Conservation (phyloP, 805 yeast genomes). For the Myxozyma melibiosi region DNA sequence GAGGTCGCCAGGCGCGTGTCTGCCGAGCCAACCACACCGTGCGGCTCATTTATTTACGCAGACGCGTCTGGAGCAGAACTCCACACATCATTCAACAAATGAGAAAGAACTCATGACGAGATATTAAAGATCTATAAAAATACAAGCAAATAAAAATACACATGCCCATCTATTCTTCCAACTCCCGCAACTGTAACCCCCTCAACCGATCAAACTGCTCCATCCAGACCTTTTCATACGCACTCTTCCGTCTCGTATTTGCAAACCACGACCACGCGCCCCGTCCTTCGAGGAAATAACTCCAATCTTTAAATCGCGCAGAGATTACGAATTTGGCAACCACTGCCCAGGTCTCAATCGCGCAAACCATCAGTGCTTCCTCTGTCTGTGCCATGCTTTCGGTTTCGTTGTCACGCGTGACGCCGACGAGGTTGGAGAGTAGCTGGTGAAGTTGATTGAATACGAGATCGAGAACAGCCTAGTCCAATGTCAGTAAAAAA, state of each 20-base stretch:
- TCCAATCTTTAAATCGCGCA: conserved; percentile 21
- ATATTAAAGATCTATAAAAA: not conserved
- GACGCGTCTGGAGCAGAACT: too few species aligned
- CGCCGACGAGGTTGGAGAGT: conserved; percentile 21
- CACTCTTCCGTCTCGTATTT: conserved; percentile 9
- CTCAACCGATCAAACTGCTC: not conserved
- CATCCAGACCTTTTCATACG: conserved; percentile 6
- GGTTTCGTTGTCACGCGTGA: not conserved
- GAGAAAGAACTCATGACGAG: not conserved
- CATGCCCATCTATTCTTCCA: not conserved
- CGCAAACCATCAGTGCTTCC: not conserved
- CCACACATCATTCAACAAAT: too few species aligned
- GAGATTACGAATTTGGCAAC: conserved; percentile 16
- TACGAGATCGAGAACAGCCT: conserved; percentile 10
- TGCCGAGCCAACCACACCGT: too few species aligned
- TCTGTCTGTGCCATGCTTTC: not conserved
- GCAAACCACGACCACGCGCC: conserved; percentile 33
- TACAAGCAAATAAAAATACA: not conserved
- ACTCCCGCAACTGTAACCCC: not conserved
- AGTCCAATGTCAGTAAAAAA: not conserved
- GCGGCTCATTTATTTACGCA: too few species aligned
- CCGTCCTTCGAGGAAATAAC: conserved; percentile 21
- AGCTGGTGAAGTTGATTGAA: conserved; percentile 18
- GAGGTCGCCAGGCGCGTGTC: too few species aligned
- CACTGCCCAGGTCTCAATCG: conserved; percentile 22